A percentile compares a stretch with the other conserved stretches of the same genome.
Evolutionary conservation across 768 basidiomycete species (phyloP).

Genomic region (Mycena leptocephala): DNA sequence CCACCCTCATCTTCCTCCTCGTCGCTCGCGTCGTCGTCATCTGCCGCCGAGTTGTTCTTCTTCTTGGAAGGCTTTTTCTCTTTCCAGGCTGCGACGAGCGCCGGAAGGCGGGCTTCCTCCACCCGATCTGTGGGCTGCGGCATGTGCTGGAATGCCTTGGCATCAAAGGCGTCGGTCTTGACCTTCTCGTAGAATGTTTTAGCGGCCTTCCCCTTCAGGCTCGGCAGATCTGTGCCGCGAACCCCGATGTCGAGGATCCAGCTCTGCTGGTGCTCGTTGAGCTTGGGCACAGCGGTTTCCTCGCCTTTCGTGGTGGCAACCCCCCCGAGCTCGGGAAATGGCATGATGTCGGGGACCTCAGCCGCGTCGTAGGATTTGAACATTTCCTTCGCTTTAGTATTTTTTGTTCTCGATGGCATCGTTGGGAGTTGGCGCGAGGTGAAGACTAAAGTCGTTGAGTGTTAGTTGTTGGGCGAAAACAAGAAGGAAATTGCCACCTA

Average conservation of each 20-base stretch:
- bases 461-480: too few relatives aligned
- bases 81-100: constrained; percentile 7
- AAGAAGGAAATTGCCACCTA: neutral
- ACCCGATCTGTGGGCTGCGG: neutral
- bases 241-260: constrained; percentile 13
- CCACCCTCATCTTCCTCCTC: neutral
- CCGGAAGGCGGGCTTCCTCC: neutral
- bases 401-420: neutral
- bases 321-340: neutral
- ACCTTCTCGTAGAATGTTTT: neutral
- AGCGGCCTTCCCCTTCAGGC: neutral
- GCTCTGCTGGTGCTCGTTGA: constrained; percentile 17
- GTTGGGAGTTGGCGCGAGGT: neutral
- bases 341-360: neutral
- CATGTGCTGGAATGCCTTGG: constrained; percentile 24
- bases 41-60: neutral
- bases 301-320: neutral
- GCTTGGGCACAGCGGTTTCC: constrained; percentile 5
- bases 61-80: neutral
- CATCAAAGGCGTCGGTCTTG: constrained; percentile 11
- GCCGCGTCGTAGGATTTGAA: constrained; percentile 9
- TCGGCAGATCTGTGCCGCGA: neutral
- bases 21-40: constrained; percentile 1
- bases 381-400: constrained; percentile 1
- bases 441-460: neutral